Evolutionary conservation across 1,139 yeast genomes (phyloP), one percentile per base, ranked within the genome.

Genomic region (Hemisphaericaspora xylanilytica): DNA sequence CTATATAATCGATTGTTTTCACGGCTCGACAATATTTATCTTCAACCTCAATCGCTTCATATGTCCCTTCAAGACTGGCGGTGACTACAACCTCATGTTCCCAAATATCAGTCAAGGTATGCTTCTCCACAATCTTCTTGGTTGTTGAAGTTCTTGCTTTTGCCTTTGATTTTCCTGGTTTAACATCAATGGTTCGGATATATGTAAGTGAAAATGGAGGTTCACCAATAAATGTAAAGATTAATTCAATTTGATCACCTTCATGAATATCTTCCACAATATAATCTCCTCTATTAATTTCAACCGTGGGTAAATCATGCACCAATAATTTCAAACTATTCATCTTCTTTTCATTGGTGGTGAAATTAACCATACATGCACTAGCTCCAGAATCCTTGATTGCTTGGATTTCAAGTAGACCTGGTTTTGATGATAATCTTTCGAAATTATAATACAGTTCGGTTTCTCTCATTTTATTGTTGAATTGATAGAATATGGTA

Each of bases 261-360:
- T 88, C 96, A 51, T 89, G 96, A 33, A 92, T 85, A 57, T 88
- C 94, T 44, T 66, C 72, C 40, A 83, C 77, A n/a, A 82, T 66
- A 18, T 78, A 70, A 40, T 81, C 83, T 29, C 95, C 95, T 51
- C 84, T 86, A 33, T 84, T 79, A 12, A 90, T 81, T 46, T 83
- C 89, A n/a, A 90, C 97, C 0, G 95, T 82, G 9, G 99, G 99
- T 28, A 90, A 73, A 24, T 85, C 88, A 52, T 87, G 90, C 12
- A 92, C 76, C 5, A 61, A 57, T 8, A 85, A 70, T 7, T 69
- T 61, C 44, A 85, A 62, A 11, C 67, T 74, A 4, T 70, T 66
- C 25, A 49, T 52, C 35, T 66, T 69, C 1, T 57, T 60, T 6
- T 63, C 57, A 2, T 67, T 56, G 5, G 55, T 48, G 2, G 78